Conservation (phyloP, 345 rosid genomes). For the Atalantia buxifolia region DNA sequence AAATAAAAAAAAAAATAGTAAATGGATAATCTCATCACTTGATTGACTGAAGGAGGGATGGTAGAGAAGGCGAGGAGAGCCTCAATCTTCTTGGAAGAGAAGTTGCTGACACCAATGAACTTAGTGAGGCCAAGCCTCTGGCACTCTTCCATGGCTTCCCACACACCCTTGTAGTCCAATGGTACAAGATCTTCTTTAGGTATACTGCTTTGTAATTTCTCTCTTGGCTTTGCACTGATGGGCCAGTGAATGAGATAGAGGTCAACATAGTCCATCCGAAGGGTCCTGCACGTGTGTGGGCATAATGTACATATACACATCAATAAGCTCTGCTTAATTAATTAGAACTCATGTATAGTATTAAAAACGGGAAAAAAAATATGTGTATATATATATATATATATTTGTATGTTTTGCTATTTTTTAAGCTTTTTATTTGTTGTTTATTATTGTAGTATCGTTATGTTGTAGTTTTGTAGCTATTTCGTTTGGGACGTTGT, state of each 20-base stretch:
- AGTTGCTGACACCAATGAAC: slow-evolving; percentile 24
- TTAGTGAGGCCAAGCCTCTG: slow-evolving; percentile 20
- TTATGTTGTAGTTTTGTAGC: too few relatives aligned
- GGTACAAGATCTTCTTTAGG: slow-evolving; percentile 7
- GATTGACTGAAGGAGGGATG: slow-evolving; percentile 26
- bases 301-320: neutral
- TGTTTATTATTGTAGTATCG: too few relatives aligned
- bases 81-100: slow-evolving; percentile 20
- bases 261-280: slow-evolving; percentile 17
- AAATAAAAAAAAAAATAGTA: neutral
- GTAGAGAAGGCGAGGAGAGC: slow-evolving; percentile 7
- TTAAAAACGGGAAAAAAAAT: too few relatives aligned
- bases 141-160: slow-evolving; percentile 27
- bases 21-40: slow-evolving; percentile 12
- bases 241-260: slow-evolving; percentile 19
- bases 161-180: slow-evolving; percentile 14
- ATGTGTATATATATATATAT: too few relatives aligned
- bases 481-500: too few relatives aligned
- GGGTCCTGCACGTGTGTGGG: neutral
- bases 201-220: neutral
- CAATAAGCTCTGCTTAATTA: too few relatives aligned
- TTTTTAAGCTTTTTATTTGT: too few relatives aligned
- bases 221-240: neutral
- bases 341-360: too few relatives aligned
- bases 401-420: too few relatives aligned